Evolutionary conservation across 2,329 filamentous ascomycete species (phyloP).

Genomic region (Phyllosticta citriasiana): DNA sequence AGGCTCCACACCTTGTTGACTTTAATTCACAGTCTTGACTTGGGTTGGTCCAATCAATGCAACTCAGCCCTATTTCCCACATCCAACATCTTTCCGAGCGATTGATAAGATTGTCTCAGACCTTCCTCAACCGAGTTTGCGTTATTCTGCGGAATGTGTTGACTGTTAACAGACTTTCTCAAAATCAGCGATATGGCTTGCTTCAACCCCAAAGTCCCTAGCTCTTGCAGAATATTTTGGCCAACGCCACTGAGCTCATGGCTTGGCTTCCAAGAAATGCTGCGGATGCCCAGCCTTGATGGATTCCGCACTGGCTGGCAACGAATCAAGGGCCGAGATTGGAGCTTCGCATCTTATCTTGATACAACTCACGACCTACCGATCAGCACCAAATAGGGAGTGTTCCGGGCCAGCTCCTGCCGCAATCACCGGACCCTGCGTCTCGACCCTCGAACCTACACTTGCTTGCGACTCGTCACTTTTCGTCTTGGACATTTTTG

Average conservation of each 20-base stretch:
- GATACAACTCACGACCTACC: background rate
- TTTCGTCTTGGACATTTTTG: background rate
- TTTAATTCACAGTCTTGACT: background rate
- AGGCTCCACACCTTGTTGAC: background rate
- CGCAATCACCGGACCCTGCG: background rate
- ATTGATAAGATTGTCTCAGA: background rate
- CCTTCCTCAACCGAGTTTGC: background rate
- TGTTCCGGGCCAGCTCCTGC: background rate
- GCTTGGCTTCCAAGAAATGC: background rate
- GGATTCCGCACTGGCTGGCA: background rate
- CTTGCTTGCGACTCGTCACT: background rate
- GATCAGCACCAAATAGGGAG: background rate
- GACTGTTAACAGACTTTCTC: background rate
- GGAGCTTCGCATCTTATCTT: background rate
- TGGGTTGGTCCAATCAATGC: background rate
- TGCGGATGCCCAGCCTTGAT: background rate
- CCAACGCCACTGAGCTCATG: background rate
- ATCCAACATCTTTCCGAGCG: background rate
- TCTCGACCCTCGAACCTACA: background rate
- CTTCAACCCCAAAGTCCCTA: background rate
- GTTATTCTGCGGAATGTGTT: background rate
- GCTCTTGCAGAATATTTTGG: background rate
- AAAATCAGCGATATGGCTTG: background rate
- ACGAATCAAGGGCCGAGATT: background rate
- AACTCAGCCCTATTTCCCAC: background rate